Evolutionary conservation across 2,329 filamentous ascomycete species (phyloP).

Genomic region (Penicillium sp.): DNA sequence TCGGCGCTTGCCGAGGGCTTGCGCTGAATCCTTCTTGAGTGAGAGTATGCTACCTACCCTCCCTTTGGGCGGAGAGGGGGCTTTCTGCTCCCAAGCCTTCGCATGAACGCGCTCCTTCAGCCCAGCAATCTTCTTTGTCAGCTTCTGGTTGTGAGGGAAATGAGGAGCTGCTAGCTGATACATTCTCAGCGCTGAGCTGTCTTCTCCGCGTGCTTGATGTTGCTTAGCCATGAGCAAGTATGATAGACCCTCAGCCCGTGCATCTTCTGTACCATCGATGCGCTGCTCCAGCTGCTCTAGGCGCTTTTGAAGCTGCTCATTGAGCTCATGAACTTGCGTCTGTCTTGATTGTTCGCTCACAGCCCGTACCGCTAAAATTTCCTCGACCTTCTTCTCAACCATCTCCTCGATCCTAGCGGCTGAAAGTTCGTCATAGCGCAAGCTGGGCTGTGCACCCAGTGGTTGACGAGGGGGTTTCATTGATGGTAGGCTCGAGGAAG

Average conservation of each 20-base stretch:
- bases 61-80: constrained; percentile 22
- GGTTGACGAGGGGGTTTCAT: constrained; percentile 49
- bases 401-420: constrained; percentile 82
- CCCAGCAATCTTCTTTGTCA: constrained; percentile 56
- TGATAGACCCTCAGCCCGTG: constrained; percentile 76
- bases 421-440: constrained; percentile 56
- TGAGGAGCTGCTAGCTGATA: constrained; percentile 80
- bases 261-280: constrained; percentile 75
- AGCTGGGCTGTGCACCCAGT: constrained; percentile 29
- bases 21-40: constrained; percentile 29
- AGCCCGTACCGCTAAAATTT: constrained; percentile 77
- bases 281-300: constrained; percentile 81
- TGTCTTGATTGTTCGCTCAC: constrained; percentile 54
- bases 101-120: constrained; percentile 52
- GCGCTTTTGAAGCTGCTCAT: constrained; percentile 74
- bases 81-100: constrained; percentile 21
- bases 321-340: constrained; percentile 55
- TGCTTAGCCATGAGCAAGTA: constrained; percentile 89
- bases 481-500: constrained; percentile 44
- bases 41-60: constrained; percentile 36
- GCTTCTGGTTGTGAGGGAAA: constrained; percentile 81
- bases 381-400: constrained; percentile 86
- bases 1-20: constrained; percentile 28
- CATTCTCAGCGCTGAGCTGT: constrained; percentile 74
- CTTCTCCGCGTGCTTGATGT: constrained; percentile 79